A percentile compares a stretch with the other conserved stretches of the same genome.
Conservation (phyloP, 2,329 filamentous ascomycete genomes). For the Paraconiothyrium brasiliense region DNA sequence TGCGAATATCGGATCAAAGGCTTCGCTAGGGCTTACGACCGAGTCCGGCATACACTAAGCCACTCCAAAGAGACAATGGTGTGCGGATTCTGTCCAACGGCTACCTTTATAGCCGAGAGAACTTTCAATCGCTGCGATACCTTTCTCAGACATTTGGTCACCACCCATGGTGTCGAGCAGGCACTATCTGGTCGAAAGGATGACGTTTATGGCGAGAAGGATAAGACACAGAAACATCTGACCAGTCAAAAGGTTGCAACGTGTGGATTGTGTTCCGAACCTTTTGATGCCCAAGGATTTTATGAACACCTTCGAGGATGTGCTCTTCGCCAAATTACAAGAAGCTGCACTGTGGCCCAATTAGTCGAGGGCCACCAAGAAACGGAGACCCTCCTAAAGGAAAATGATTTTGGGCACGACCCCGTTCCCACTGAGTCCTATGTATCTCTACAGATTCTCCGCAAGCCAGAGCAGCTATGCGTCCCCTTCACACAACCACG, state of each 20-base stretch:
- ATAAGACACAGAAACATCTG: conserved; percentile 34
- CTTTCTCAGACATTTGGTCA: conserved; percentile 87
- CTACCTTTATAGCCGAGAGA: conserved; percentile 82
- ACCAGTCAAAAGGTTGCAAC: conserved; percentile 76
- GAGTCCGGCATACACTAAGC: conserved; percentile 86
- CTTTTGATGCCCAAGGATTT: conserved; percentile 89
- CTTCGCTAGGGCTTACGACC: conserved; percentile 90
- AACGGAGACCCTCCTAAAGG: not conserved
- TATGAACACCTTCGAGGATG: conserved; percentile 86
- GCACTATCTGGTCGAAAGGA: conserved; percentile 84
- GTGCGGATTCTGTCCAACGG: conserved; percentile 88
- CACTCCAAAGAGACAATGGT: conserved; percentile 95
- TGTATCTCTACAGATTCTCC: conserved; percentile 1
- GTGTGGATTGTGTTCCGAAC: conserved; percentile 88
- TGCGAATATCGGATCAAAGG: conserved; percentile 90
- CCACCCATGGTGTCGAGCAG: conserved; percentile 86
- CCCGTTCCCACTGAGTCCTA: not conserved
- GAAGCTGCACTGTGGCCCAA: conserved; percentile 6
- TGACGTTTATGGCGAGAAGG: conserved; percentile 71
- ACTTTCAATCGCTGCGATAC: conserved; percentile 90
- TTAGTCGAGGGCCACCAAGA: not conserved
- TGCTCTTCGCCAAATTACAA: conserved; percentile 62
- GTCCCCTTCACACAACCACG: not conserved
- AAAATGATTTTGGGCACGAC: not conserved
- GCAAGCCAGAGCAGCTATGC: conserved; percentile 11